Evolutionary conservation across 441 rosid genomes (phyloP).

Genomic region (Melianthus villosus): DNA sequence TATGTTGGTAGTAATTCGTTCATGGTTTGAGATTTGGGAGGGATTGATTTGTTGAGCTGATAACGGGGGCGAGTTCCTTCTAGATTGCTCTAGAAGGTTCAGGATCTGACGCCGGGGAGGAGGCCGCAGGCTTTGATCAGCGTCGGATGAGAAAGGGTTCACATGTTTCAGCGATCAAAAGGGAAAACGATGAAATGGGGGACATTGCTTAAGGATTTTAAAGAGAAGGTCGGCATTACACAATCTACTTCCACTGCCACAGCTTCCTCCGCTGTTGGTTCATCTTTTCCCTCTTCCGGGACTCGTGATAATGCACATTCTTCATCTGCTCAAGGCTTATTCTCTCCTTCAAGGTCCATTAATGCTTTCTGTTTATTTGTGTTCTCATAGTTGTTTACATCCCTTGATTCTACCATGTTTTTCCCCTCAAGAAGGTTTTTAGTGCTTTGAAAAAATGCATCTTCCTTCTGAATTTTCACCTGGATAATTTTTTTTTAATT

Average conservation of each 20-base stretch:
- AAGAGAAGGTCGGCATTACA: constrained; percentile 95
- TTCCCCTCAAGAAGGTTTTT: constrained; percentile 1
- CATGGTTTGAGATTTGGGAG: no score
- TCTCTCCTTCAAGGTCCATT: constrained; percentile 56
- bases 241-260: constrained; percentile 44
- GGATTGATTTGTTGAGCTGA: no score
- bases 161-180: constrained; percentile 21
- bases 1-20: no score
- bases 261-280: no score
- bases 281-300: constrained; percentile 27
- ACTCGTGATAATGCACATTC: constrained; percentile 28
- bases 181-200: constrained; percentile 78
- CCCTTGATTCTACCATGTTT: background rate
- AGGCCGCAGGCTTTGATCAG: constrained; percentile 18
- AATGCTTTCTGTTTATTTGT: background rate
- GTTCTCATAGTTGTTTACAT: no score
- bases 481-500: no score
- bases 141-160: constrained; percentile 34
- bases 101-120: constrained; percentile 36
- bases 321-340: constrained; percentile 20
- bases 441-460: no score
- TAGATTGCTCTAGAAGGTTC: constrained; percentile 28
- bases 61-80: constrained; percentile 27
- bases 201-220: constrained; percentile 86
- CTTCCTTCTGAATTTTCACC: no score